Conservation (phyloP, 1,139 yeast species). For the Geotrichum restrictum region DNA sequence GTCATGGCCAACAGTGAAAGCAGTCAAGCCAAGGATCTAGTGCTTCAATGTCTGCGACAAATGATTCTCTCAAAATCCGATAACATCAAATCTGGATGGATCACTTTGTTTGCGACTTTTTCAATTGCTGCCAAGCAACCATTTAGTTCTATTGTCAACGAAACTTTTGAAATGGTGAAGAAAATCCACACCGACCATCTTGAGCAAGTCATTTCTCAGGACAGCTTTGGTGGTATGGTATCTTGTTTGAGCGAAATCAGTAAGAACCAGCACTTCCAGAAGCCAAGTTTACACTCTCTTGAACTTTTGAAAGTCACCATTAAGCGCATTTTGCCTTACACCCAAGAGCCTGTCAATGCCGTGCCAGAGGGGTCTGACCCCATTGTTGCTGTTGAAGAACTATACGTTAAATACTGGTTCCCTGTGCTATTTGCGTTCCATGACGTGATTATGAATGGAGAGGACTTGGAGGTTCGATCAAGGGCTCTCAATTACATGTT, state of each 20-base stretch:
- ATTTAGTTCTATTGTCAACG: conserved; percentile 50
- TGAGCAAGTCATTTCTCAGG: conserved; percentile 64
- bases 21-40: conserved; percentile 81
- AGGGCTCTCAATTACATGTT: conserved; percentile 80
- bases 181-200: conserved; percentile 61
- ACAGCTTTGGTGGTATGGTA: conserved; percentile 71
- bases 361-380: conserved; percentile 10
- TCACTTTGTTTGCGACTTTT: conserved; percentile 76
- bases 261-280: conserved; percentile 79
- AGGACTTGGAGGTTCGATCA: conserved; percentile 90
- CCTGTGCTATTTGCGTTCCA: conserved; percentile 80
- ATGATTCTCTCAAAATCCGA: conserved; percentile 77
- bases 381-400: conserved; percentile 35
- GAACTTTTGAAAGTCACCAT: conserved; percentile 62
- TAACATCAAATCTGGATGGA: conserved; percentile 91
- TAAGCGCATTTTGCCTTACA: conserved; percentile 9
- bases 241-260: conserved; percentile 74
- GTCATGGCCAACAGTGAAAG: conserved; percentile 68
- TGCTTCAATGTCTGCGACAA: conserved; percentile 81
- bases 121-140: conserved; percentile 58
- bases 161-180: conserved; percentile 60
- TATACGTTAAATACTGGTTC: conserved; percentile 58
- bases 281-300: conserved; percentile 71
- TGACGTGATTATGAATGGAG: conserved; percentile 87
- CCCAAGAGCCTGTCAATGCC: conserved; percentile 16